Base-by-base conservation (phyloP, 2,329 filamentous ascomycete species). In the Pyrenophora tritici-repentis region DNA sequence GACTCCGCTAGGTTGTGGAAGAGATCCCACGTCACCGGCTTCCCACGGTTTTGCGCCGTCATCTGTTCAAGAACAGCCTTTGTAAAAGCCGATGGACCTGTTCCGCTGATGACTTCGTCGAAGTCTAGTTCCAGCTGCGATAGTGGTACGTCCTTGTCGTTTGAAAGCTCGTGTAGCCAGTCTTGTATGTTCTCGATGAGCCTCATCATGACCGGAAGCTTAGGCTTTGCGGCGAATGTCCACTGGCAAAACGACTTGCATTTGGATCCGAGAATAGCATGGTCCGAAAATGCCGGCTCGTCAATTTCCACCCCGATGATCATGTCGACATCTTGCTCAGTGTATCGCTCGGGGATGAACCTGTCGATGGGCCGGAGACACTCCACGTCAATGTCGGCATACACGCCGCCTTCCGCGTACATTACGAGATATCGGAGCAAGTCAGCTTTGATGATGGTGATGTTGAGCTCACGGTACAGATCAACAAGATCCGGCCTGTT, bases 161-260 rank as follows among this genome's bases (percentile, higher is more conserved):
- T 73, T 2, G 86, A 80, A 3, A 88, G 78, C 0, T 78, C 80
- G 22, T 82, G 79, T 42, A 89, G 76, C 86, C 86, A 89, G 1
- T 74, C 67, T 71, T 89, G 81, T 66, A 89, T 89, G 62, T 86
- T 83, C 66, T 89, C 85, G 39, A 89, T 81, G 3, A 90, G 78
- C 26, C 76, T 75, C 69, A 89, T 76, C 85, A 90, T 88, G 48
- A 89, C 84, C 1, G 85, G 85, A 20, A 86, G 80, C 14, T 79
- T 76, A 1, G 87, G 86, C 65, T 88, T 87, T 61, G 83, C 83
- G 76, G 88, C 86, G 63, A 89, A 88, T 0, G 87, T 89, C 87
- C 87, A 90, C 65, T 89, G 87, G 68, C 86, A 89, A 67, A 90
- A 89, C 0, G 86, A 89, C 58, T 79, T 77, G 32, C 83, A 88